Evolutionary conservation across 495 filamentous ascomycete genomes (phyloP).

Genomic region (Aspergillus bertholletiae): DNA sequence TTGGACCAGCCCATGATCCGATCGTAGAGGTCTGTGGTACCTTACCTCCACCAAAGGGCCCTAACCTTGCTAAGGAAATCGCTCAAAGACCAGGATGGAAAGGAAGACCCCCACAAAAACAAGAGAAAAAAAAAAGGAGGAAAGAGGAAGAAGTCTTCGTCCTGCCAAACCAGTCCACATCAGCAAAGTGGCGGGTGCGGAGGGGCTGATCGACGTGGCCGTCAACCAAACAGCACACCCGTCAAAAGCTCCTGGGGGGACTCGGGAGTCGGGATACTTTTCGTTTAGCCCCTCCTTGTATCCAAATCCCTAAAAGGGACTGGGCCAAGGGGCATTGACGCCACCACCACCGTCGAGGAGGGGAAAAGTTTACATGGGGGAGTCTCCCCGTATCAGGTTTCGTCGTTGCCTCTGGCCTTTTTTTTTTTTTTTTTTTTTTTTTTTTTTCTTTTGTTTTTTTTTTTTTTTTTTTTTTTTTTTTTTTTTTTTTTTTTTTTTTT

Average conservation of each 20-base stretch:
- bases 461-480: neutral
- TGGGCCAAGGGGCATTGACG: neutral
- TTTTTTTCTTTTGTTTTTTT: neutral
- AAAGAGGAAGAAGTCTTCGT: too few relatives aligned
- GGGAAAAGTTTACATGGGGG: neutral
- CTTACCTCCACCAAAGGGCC: neutral
- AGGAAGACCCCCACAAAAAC: neutral
- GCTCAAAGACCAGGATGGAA: neutral
- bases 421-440: neutral
- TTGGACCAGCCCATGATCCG: neutral
- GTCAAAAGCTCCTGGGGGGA: too few relatives aligned
- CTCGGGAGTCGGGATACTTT: neutral
- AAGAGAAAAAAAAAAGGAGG: too few relatives aligned
- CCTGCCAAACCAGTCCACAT: neutral
- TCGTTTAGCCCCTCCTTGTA: neutral
- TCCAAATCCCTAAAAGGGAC: neutral
- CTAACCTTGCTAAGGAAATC: conserved; percentile 4
- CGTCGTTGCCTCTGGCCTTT: neutral
- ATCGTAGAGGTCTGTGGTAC: conserved; percentile 5
- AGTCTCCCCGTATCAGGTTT: neutral
- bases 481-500: neutral
- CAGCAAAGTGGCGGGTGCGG: neutral
- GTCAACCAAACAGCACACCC: neutral
- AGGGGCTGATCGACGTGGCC: conserved; percentile 5
- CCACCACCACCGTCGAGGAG: neutral